Conservation (phyloP, 306 rosid genomes). For the Hippophae tibetana region DNA sequence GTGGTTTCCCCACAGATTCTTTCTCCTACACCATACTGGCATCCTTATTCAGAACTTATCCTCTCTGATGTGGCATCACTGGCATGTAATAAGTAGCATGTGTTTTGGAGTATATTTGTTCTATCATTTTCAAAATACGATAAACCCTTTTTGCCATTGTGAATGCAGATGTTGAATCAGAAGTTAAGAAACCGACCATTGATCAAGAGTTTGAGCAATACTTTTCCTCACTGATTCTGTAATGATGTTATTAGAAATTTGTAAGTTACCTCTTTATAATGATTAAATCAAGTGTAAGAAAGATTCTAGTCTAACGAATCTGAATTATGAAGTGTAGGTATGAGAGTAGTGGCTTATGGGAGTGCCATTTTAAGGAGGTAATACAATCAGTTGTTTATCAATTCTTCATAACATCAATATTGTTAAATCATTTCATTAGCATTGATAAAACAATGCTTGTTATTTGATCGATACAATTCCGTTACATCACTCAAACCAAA, state of each 20-base stretch:
- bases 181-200: slow-evolving; percentile 53
- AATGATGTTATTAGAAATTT: slow-evolving; percentile 17
- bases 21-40: too few species aligned
- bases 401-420: too few species aligned
- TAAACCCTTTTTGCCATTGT: slow-evolving; percentile 9
- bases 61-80: too few species aligned
- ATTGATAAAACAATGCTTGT: background rate
- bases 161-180: slow-evolving; percentile 60
- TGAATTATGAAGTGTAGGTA: background rate
- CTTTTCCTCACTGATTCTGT: slow-evolving; percentile 77
- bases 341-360: background rate
- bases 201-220: slow-evolving; percentile 90
- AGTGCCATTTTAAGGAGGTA: background rate
- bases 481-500: background rate
- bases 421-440: too few species aligned
- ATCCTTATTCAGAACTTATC: too few species aligned
- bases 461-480: background rate
- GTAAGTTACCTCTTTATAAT: slow-evolving; percentile 1
- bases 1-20: too few species aligned
- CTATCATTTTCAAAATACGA: background rate
- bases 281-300: too few species aligned
- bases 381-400: too few species aligned
- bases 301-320: too few species aligned
- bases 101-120: background rate
- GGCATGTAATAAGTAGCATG: too few species aligned